Evolutionary conservation across 345 rosid genomes (phyloP).

Genomic region (Boechera divaricarpa): DNA sequence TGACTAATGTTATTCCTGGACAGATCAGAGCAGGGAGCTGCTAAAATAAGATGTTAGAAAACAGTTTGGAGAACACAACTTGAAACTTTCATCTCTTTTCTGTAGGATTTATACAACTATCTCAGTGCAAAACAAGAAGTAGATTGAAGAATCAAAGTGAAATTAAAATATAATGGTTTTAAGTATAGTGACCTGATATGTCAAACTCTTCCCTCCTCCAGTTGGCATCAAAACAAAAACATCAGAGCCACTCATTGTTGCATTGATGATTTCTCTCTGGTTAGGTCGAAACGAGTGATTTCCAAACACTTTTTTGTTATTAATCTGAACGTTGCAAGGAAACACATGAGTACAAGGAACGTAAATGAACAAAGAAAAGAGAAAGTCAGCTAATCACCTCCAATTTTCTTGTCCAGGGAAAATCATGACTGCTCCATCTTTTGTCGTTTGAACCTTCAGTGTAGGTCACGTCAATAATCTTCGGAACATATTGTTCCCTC

Average conservation of each 20-base stretch:
- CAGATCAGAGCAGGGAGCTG: constrained; percentile 94
- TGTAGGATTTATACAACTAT: constrained; percentile 16
- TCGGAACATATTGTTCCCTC: constrained; percentile 76
- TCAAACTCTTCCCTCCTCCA: constrained; percentile 98
- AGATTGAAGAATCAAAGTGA: constrained; percentile 22
- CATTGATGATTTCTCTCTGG: constrained; percentile 94
- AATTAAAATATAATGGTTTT: constrained; percentile 7
- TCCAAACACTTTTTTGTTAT: constrained; percentile 94
- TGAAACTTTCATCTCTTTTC: constrained; percentile 27
- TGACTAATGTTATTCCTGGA: constrained; percentile 91
- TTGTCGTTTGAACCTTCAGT: constrained; percentile 89
- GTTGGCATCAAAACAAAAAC: constrained; percentile 99
- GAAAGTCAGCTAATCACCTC: constrained; percentile 61
- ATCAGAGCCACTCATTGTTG: constrained; percentile 96
- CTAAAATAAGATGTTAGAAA: constrained; percentile 37
- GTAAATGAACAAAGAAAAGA: constrained; percentile 40
- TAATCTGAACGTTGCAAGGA: constrained; percentile 57
- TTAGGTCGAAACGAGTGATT: constrained; percentile 97
- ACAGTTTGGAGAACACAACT: constrained; percentile 19
- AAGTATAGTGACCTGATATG: constrained; percentile 73
- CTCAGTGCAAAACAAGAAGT: constrained; percentile 22
- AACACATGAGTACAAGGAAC: constrained; percentile 38
- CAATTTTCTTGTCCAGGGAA: constrained; percentile 80
- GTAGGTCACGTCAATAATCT: constrained; percentile 77
- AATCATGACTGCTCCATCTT: constrained; percentile 78